phyloP scores from a whole-genome alignment of 2,329 filamentous ascomycete species.

The Cryoendolithus antarcticus region DNA sequence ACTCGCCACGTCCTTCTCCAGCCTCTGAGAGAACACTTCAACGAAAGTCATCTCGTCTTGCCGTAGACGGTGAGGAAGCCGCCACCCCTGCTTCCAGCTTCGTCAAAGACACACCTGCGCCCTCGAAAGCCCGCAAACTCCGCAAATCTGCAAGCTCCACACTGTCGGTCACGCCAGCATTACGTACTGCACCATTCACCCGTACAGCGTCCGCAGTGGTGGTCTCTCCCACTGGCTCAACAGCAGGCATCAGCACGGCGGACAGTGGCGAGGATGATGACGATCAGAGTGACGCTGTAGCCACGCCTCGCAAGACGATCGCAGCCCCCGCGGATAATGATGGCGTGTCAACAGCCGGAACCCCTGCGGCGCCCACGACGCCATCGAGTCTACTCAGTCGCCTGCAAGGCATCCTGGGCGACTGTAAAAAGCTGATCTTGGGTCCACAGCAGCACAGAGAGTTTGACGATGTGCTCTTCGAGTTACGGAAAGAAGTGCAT shows the following conservation, averaged over 20 bases:
- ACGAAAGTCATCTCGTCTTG: constrained; percentile 8
- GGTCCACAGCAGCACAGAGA: constrained; percentile 54
- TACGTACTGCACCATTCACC: neutral
- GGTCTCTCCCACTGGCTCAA: neutral
- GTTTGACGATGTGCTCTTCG: constrained; percentile 68
- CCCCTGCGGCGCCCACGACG: constrained; percentile 13
- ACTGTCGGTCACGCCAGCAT: neutral
- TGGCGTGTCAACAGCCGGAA: neutral
- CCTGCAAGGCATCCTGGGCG: constrained; percentile 44
- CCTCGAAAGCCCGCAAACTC: neutral
- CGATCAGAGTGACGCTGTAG: neutral
- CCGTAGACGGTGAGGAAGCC: neutral
- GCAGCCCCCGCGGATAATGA: neutral
- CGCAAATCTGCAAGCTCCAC: neutral
- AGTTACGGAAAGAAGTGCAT: constrained; percentile 62
- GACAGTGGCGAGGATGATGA: neutral
- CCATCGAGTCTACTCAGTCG: constrained; percentile 41
- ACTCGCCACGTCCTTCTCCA: no score
- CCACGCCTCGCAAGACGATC: neutral
- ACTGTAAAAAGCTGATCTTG: constrained; percentile 48
- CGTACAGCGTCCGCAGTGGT: neutral
- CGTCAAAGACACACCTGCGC: neutral
- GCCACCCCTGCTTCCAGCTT: neutral
- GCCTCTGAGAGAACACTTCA: no score
- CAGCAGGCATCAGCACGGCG: neutral